Evolutionary conservation across 306 rosid species (phyloP).

Genomic region (Arachis stenosperma): DNA sequence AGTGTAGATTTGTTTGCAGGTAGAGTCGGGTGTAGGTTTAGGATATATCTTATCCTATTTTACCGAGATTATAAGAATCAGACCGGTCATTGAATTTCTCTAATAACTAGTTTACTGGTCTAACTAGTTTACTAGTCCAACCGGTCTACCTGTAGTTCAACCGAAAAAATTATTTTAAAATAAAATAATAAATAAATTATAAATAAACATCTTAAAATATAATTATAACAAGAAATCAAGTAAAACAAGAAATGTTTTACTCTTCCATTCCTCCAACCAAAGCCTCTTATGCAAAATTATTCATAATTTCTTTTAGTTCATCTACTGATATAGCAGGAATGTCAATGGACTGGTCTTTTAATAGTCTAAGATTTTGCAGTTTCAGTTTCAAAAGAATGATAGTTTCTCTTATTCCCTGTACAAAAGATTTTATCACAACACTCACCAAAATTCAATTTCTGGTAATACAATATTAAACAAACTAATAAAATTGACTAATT

Average conservation of each 20-base stretch:
- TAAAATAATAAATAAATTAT: too few relatives aligned
- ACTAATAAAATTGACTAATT: background rate
- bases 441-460: slow-evolving; percentile 35
- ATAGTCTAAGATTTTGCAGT: slow-evolving; percentile 68
- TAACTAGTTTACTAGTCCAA: too few relatives aligned
- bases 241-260: slow-evolving; percentile 30
- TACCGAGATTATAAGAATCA: too few relatives aligned
- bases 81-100: too few relatives aligned
- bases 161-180: too few relatives aligned
- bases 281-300: slow-evolving; percentile 68
- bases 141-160: too few relatives aligned
- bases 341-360: slow-evolving; percentile 77
- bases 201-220: slow-evolving; percentile 21
- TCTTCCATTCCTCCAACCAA: slow-evolving; percentile 93
- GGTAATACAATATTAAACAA: slow-evolving; percentile 17
- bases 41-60: too few relatives aligned
- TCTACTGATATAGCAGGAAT: slow-evolving; percentile 71
- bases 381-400: slow-evolving; percentile 50
- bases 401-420: slow-evolving; percentile 72
- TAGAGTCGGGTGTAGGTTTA: too few relatives aligned
- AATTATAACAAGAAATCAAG: too few relatives aligned
- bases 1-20: too few relatives aligned
- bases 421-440: slow-evolving; percentile 28
- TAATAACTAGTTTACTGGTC: too few relatives aligned
- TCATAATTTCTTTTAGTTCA: slow-evolving; percentile 80